A percentile compares a stretch with the other conserved stretches of the same genome.
These are phyloP conservation scores for Globisporangium ultimum DNA, from an alignment of 352 stramenopile species.

Conservation along the genomic window DNA sequence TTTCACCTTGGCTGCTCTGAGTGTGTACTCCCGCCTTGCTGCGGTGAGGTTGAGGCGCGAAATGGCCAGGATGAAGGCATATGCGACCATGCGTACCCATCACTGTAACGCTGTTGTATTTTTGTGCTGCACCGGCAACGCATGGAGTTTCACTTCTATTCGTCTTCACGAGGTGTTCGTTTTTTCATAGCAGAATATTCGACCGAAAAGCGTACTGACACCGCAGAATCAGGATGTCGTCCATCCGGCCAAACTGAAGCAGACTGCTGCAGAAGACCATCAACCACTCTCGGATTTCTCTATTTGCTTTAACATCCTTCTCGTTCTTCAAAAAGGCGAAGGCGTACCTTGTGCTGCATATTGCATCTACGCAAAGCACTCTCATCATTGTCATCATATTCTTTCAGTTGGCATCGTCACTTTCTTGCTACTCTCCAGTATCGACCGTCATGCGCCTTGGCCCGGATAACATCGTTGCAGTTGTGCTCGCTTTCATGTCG, in stretches of 20 bases:
- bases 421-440: too few species aligned
- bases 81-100: neutral
- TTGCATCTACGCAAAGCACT: too few species aligned
- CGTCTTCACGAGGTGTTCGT: constrained; percentile 2
- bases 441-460: neutral
- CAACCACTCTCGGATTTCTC: constrained; percentile 8
- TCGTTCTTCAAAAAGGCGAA: neutral
- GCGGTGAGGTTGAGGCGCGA: neutral
- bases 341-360: constrained; percentile 5
- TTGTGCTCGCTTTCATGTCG: neutral
- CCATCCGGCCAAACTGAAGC: neutral
- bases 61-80: constrained; percentile 2
- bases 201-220: neutral
- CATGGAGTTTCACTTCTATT: constrained; percentile 5
- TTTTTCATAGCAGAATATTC: neutral
- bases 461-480: neutral
- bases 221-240: neutral
- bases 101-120: neutral
- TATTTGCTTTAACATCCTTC: constrained; percentile 3
- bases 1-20: too few species aligned
- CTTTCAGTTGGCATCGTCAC: too few species aligned
- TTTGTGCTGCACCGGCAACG: neutral
- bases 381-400: too few species aligned
- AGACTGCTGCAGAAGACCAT: neutral
- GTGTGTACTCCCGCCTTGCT: too few species aligned